Evolutionary conservation across 2,329 filamentous ascomycete species (phyloP), one percentile per base, ranked within the genome.

Genomic region (Plenodomus biglobosus): DNA sequence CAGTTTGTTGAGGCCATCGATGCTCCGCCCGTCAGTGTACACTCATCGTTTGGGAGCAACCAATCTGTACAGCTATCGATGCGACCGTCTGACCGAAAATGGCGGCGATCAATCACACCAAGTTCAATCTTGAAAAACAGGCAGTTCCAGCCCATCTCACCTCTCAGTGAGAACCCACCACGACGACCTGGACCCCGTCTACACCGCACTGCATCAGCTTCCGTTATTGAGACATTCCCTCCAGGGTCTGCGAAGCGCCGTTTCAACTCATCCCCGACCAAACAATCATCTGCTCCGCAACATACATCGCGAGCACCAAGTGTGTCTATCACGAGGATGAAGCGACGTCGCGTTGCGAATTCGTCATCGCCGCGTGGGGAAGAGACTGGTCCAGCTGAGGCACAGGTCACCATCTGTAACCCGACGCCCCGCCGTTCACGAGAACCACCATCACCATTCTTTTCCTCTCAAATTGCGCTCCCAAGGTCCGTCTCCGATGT

Each of bases 1-100:
- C 71, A 78, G 3, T 87, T 82, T 76, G 80, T 85, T 56, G 81
- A 85, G 42, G 76, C 78, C 4, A 78, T 88, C 6, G 88, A 92
- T 57, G 80, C 80, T 30, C 63, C 76, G 3, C 73, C 79, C 1
- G 35, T 50, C 7, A 79, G 76, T 51, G 63, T 76, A 8, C 70
- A 75, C 37, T 73, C 75, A 0, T 79, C 78, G 0, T 80, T 80
- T 51, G 60, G 51, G 42, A 71, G 68, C 46, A 53, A 67, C 22
- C 63, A 69, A 24, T 69, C 66, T 2, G 46, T 64, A 2, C 53
- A 67, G 35, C 44, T 71, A 3, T 64, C 65, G 3, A 63, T 70
- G 61, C 64, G 68, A n/a, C 68, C 67, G 22, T 65, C 68, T 39
- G 65, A 62, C 24, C 57, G 53, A n/a, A 49, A 63, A 46, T 71